Evolutionary conservation across 305 asterid genomes (phyloP), one percentile per base, ranked within the genome.

Genomic region (Fraxinus baroniana): DNA sequence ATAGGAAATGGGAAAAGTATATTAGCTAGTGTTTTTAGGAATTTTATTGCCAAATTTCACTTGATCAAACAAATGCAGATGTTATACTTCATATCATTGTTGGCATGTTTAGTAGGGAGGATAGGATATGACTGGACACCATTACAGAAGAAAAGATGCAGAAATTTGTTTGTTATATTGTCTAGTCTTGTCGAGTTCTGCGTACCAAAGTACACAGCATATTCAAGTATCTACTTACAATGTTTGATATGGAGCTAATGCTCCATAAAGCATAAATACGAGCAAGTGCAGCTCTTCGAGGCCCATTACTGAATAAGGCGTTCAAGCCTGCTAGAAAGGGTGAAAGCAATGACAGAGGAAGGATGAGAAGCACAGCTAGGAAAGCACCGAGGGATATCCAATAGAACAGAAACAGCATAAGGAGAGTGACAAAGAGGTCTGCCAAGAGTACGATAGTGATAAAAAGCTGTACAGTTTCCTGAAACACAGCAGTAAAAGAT

Each of bases 241-340:
- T 86, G 83, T 94, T 95, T 5, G 97, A 91, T 78, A 94, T 85
- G 49, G 99, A 95, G 85, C 96, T 90, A 62, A 97, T 93, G 79
- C 90, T 95, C 99, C 99, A 95, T 90, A 95, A 86, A 76, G 96
- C 95, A 86, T 93, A 94, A 81, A 95, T 90, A 46, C 99, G 96
- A 86, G 97, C 94, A 87, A 95, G 98, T 78, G 96, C 89, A 84
- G 96, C 94, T 89, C 94, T 93, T 85, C 95, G 89, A 64, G 95
- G 97, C 81, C 98, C 97, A 88, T 90, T 92, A 84, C 96, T 93
- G 87, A 94, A 95, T 72, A 95, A 87, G 85, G 97, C 97, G 88
- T 94, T 95, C 90, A 95, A 87, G 84, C 99, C 99, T 52, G 99
- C 99, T 74, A 94, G 97, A 83, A 94, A 93, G 36, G 99, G 97